Base-by-base conservation (phyloP, 2,329 filamentous ascomycete genomes). In the Ophiostoma angusticollis region DNA sequence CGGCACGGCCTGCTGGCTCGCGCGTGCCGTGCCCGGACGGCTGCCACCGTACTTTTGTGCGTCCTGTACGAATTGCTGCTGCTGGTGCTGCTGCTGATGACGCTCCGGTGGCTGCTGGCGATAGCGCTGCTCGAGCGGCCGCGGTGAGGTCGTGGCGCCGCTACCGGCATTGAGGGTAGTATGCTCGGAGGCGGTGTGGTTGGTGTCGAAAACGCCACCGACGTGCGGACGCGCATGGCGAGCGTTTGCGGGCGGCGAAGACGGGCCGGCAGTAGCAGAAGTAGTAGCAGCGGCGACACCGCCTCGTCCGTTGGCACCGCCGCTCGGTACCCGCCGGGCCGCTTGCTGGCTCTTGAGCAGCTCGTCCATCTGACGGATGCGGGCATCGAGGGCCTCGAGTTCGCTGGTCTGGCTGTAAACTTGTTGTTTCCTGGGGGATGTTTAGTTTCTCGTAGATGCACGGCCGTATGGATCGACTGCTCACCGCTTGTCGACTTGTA, bases 311-410 rank as follows among this genome's bases (percentile, higher is more conserved):
- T 18, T 28, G 23, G 9, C 22, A 18, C 23, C 28, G 21, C 6
- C 31, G 31, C n/a, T 29, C 6, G 6, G 25, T 6, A 24, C 11
- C 3, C 17, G 23, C 2, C 23, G 12, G n/a, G 29, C 31, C 19
- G 21, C 24, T 21, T 24, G 25, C 31, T 35, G 37, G 29, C 21
- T 16, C 63, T 66, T 73, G 38, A 96, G 70, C 31, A 80, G 80
- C 50, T 81, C 72, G 61, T 95, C 87, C 61, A 91, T 85, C 53
- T 86, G 85, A 50, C 77, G 80, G 51, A 96, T 75, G 50, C 78
- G 79, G 37, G 77, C 77, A 62, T 95, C 85, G 52, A 96, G 78
- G 41, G 79, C 77, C 59, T 93, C 80, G 49, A 96, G 79, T 60
- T 95, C 84, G 46, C 77, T 74, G 40, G 74, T 75, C 56, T 84